phyloP scores from a whole-genome alignment of 257 asterid species.

The Solanum clarkiae region DNA sequence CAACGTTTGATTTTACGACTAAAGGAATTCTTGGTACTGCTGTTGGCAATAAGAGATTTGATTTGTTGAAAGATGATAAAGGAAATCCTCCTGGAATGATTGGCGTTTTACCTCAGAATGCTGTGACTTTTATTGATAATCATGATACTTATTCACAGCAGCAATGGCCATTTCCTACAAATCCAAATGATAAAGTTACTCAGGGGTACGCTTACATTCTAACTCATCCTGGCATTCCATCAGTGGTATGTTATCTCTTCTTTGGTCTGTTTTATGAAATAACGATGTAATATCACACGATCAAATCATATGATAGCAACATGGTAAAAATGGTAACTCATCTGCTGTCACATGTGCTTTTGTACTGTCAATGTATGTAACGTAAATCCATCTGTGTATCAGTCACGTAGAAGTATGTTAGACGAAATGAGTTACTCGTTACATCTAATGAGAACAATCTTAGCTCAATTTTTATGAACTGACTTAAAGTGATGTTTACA shows the following conservation, averaged over 20 bases:
- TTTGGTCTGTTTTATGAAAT: neutral
- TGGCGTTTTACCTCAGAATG: constrained; percentile 48
- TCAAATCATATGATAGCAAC: neutral
- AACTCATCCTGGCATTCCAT: constrained; percentile 74
- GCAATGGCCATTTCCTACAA: constrained; percentile 54
- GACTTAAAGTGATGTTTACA: no score
- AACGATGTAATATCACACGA: no score
- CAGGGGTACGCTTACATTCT: constrained; percentile 76
- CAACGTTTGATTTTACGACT: constrained; percentile 70
- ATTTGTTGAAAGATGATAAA: constrained; percentile 51
- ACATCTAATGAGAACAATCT: neutral
- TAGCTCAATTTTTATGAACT: neutral
- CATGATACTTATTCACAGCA: constrained; percentile 72
- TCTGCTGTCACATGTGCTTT: neutral
- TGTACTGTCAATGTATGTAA: neutral
- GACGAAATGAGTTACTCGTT: neutral
- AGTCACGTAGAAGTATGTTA: neutral
- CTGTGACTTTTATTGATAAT: constrained; percentile 71
- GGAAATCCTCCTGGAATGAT: constrained; percentile 71
- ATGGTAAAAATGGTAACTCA: neutral
- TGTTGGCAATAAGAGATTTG: constrained; percentile 39
- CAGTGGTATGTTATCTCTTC: constrained; percentile 13
- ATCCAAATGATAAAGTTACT: constrained; percentile 23
- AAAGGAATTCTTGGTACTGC: constrained; percentile 73
- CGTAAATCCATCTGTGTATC: neutral